A percentile compares a stretch with the other conserved stretches of the same genome.
phyloP scores from a whole-genome alignment of 2,329 filamentous ascomycete species.

The Diplodia intermedia region DNA sequence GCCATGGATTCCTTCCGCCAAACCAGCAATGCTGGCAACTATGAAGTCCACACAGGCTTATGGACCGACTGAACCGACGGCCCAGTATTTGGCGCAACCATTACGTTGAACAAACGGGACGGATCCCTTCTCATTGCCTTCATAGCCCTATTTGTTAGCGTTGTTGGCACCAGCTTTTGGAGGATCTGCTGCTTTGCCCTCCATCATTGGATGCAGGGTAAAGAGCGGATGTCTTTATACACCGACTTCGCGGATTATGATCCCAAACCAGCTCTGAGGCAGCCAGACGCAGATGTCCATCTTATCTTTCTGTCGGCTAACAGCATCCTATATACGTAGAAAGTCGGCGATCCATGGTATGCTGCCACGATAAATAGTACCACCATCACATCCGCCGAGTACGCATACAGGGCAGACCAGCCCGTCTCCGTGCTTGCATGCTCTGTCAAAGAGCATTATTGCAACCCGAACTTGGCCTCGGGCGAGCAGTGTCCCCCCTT shows the following conservation, averaged over 20 bases:
- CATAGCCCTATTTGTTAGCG: not conserved
- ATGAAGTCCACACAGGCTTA: not conserved
- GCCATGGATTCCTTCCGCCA: not conserved
- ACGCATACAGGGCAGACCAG: conserved; percentile 12
- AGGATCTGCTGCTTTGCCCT: not conserved
- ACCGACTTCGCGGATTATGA: not conserved
- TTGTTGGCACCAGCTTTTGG: not conserved
- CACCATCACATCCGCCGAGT: too few relatives aligned
- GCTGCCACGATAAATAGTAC: not conserved
- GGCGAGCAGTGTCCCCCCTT: conserved; percentile 11
- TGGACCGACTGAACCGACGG: not conserved
- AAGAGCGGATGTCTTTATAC: not conserved
- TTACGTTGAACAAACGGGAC: not conserved
- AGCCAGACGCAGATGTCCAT: conserved; percentile 41
- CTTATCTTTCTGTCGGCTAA: conserved; percentile 43
- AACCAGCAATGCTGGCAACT: not conserved
- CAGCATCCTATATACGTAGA: conserved; percentile 38
- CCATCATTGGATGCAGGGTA: not conserved
- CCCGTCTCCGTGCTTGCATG: conserved; percentile 31
- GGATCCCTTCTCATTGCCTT: not conserved
- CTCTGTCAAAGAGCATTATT: conserved; percentile 20
- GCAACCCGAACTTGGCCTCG: conserved; percentile 33
- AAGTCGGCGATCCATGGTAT: conserved; percentile 28
- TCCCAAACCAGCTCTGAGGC: conserved; percentile 41
- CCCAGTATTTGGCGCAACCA: not conserved